phyloP scores from a whole-genome alignment of 257 asterid genomes.

The Solanum ossicruentum region DNA sequence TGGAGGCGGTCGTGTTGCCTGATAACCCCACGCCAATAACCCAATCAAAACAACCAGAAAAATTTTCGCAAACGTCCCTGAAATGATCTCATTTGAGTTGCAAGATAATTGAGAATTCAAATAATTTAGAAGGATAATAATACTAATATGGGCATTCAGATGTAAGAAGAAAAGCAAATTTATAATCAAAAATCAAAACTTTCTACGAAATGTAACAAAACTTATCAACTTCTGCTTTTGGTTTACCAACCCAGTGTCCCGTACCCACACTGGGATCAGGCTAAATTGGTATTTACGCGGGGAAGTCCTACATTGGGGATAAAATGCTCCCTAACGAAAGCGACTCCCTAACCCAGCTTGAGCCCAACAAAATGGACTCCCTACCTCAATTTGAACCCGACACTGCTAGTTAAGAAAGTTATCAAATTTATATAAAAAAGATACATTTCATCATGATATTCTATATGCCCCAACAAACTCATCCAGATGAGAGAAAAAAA shows the following conservation, averaged over 20 bases:
- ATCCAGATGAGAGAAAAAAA: neutral
- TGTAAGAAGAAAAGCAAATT: neutral
- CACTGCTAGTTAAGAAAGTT: neutral
- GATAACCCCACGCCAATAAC: slow-evolving; percentile 67
- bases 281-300: neutral
- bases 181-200: neutral
- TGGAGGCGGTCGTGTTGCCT: slow-evolving; percentile 59
- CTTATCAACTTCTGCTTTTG: neutral
- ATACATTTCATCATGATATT: neutral
- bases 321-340: neutral
- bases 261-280: neutral
- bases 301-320: neutral
- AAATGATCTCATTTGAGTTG: slow-evolving; percentile 6
- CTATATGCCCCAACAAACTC: neutral
- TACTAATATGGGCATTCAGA: neutral
- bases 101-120: neutral
- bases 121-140: neutral
- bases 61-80: slow-evolving; percentile 55
- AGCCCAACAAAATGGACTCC: neutral
- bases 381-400: neutral
- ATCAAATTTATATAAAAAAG: neutral
- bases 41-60: slow-evolving; percentile 50
- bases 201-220: neutral
- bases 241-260: neutral
- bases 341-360: neutral